Conservation (phyloP, 1,139 yeast species). For the Eremothecium coryli region DNA sequence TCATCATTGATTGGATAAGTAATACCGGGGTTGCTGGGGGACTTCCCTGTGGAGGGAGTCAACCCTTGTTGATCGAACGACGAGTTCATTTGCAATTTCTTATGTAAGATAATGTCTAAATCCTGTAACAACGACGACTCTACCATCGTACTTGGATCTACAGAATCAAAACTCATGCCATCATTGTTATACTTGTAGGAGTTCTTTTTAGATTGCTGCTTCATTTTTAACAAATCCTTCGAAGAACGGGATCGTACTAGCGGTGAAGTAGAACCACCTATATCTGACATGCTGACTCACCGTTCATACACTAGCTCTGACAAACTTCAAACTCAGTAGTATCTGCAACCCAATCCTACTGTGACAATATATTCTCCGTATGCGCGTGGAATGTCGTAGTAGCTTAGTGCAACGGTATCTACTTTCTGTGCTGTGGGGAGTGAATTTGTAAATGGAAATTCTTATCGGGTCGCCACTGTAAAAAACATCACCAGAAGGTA, state of each 20-base stretch:
- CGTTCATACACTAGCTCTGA: neutral
- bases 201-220: conserved; percentile 5
- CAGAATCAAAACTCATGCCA: conserved; percentile 10
- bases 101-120: conserved; percentile 20
- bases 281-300: conserved; percentile 11
- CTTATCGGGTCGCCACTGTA: neutral
- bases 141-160: conserved; percentile 15
- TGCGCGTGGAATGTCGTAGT: too few relatives aligned
- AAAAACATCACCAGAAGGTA: too few relatives aligned
- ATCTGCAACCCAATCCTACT: too few relatives aligned
- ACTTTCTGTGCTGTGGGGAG: too few relatives aligned
- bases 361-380: too few relatives aligned
- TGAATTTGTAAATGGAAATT: too few relatives aligned
- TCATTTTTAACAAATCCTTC: conserved; percentile 10
- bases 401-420: too few relatives aligned
- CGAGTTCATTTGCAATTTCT: conserved; percentile 16
- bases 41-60: neutral
- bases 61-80: conserved; percentile 1
- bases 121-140: conserved; percentile 19
- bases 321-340: too few relatives aligned
- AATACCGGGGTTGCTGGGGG: neutral
- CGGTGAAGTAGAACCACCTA: conserved; percentile 9
- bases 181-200: conserved; percentile 5
- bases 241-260: conserved; percentile 10
- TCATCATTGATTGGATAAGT: conserved; percentile 7